Evolutionary conservation across 1,284 basidiomycete genomes (phyloP).

Genomic region (Cystobasidiaceae sp.): DNA sequence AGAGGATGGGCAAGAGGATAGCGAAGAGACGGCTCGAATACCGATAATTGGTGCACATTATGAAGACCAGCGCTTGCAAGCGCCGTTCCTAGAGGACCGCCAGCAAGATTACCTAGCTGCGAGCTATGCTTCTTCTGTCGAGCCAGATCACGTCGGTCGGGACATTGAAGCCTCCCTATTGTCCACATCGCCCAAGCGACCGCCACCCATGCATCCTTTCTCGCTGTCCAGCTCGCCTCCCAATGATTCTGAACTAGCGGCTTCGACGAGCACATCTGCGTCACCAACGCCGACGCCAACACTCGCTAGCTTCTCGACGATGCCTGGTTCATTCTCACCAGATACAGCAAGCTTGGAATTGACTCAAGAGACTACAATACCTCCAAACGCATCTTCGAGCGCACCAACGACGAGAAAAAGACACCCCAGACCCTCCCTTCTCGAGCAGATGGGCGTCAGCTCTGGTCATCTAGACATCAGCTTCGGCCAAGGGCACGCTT

Average conservation of each 20-base stretch:
- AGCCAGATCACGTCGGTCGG: constrained; percentile 3
- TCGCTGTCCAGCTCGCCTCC: not conserved
- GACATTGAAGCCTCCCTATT: constrained; percentile 9
- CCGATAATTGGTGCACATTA: not conserved
- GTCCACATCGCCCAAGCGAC: constrained; percentile 8
- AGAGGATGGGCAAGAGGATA: constrained; percentile 1
- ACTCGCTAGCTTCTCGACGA: not conserved
- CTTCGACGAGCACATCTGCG: not conserved
- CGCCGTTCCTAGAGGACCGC: not conserved
- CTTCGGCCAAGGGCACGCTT: not conserved
- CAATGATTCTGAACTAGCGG: not conserved
- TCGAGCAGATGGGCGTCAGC: constrained; percentile 13
- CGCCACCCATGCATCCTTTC: not conserved
- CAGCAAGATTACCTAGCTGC: not conserved
- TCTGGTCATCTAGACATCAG: constrained; percentile 2
- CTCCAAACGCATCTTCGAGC: not conserved
- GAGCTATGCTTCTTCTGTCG: constrained; percentile 13
- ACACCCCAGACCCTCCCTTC: not conserved
- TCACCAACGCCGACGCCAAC: constrained; percentile 9
- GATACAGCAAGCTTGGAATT: not conserved
- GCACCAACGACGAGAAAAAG: not conserved
- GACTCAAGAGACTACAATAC: not conserved
- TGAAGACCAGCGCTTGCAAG: not conserved
- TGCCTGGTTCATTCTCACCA: not conserved
- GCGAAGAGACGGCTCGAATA: not conserved